A percentile compares a stretch with the other conserved stretches of the same genome.
Conservation (phyloP, 2,329 filamentous ascomycete species). For the Fusarium longipes region DNA sequence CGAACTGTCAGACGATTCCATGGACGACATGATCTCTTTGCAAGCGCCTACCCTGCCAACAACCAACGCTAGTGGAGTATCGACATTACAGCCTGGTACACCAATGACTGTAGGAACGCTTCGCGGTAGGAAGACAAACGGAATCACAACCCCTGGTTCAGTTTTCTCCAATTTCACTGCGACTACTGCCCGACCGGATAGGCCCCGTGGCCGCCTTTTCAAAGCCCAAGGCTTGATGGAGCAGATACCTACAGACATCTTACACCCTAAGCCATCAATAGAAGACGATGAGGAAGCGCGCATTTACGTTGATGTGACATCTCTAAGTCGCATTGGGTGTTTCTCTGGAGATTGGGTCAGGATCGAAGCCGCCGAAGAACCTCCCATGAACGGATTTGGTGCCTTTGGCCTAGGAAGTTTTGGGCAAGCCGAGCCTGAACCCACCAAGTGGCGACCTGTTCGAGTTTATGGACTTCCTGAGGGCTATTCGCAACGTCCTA, state of each 20-base stretch:
- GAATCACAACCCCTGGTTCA: conserved; percentile 84
- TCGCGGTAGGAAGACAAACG: conserved; percentile 73
- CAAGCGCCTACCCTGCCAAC: conserved; percentile 81
- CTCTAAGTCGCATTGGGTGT: conserved; percentile 88
- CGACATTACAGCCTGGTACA: conserved; percentile 82
- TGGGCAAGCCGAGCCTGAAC: conserved; percentile 63
- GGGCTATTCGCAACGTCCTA: conserved; percentile 70
- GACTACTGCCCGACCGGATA: conserved; percentile 80
- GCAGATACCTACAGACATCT: conserved; percentile 77
- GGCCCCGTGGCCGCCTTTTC: conserved; percentile 81
- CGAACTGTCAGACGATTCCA: conserved; percentile 84
- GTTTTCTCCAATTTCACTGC: conserved; percentile 91
- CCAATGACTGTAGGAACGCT: conserved; percentile 74
- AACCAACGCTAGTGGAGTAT: conserved; percentile 82
- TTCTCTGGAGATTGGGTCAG: conserved; percentile 98
- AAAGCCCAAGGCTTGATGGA: conserved; percentile 81
- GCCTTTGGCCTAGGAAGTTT: conserved; percentile 76
- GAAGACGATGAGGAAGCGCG: conserved; percentile 90
- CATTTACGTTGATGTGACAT: conserved; percentile 89
- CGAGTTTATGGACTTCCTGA: conserved; percentile 92
- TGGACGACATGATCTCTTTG: conserved; percentile 93
- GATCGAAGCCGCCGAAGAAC: conserved; percentile 80
- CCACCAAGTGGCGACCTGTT: conserved; percentile 80
- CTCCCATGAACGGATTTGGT: conserved; percentile 73
- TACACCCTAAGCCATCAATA: conserved; percentile 82